Evolutionary conservation across 192 early-diverging fungal genomes (phyloP), one percentile per base, ranked within the genome.

Genomic region (Chytriomyces confervae): DNA sequence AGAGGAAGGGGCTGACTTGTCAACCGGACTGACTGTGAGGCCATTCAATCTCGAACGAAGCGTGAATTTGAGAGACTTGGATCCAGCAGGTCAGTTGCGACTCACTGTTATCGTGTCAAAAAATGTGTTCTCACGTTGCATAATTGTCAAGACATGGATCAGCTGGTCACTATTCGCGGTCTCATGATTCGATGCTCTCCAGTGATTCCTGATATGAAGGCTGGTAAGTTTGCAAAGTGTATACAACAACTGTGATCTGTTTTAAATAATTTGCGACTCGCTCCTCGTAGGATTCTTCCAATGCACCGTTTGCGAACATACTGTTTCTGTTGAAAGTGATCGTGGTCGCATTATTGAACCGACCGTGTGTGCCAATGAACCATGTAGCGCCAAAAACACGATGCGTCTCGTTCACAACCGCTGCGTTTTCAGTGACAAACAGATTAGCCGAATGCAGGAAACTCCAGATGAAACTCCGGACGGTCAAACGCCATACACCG

Each of bases 401-500:
- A 93, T 99, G 90, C 86, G 88, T 61, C 82, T 99, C 50, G 87
- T 98, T 45, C 97, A 99, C 83, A 98, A 99, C 84, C 92, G 96
- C n/a, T 96, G 95, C 80, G 75, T 83, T 16, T 99, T 97, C 74
- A 89, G 93, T 1, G 94, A 98, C 83, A 98, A 96, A 82, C 97
- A 99, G 86, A 89, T 98, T 45, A 90, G 90, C 68, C 83, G 94
- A 48, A 87, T 99, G 83, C 97, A 99, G 79, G 97, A 99, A 84
- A 99, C 96, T 50, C 97, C 96, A 86, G 79, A 95, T 84, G 85
- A 88, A 36, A 95, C 97, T 51, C 97, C 97, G 29, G 97, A 98
- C 72, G 97, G 97, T 46, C 95, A 99, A 82, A 99, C 97, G 9
- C 97, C 97, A n/a, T 95, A 99, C 80, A 95, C 95, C 11, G 95